Percentiles rank a stretch among this genome's conserved stretches.
Conservation (phyloP, 78 protist genomes). For the Planoprotostelium fungivorum region DNA sequence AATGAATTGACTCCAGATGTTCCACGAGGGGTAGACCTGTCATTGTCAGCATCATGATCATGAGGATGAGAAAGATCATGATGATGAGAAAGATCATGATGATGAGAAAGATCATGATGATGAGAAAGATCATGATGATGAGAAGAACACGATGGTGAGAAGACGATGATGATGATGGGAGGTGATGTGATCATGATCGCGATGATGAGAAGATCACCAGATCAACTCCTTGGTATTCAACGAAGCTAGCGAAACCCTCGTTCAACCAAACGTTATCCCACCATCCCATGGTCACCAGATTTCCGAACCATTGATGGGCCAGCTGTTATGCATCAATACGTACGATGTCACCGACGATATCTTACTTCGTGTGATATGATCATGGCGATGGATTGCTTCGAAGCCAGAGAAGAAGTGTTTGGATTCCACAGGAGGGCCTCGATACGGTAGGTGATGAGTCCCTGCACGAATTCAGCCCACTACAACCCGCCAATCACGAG, state of each 20-base stretch:
- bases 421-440: constrained; percentile 47
- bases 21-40: constrained; percentile 71
- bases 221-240: constrained; percentile 61
- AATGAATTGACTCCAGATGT: constrained; percentile 26
- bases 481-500: background rate
- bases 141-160: too few species aligned
- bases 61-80: background rate
- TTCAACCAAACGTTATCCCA: constrained; percentile 92
- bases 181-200: background rate
- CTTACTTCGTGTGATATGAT: background rate
- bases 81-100: too few species aligned
- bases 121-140: background rate
- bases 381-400: constrained; percentile 16
- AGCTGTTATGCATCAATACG: constrained; percentile 6
- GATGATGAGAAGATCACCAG: background rate
- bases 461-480: background rate
- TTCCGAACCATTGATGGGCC: constrained; percentile 93
- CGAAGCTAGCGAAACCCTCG: constrained; percentile 85
- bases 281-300: constrained; percentile 93
- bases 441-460: constrained; percentile 76
- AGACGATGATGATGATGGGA: background rate
- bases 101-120: background rate
- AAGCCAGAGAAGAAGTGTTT: constrained; percentile 2
- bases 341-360: too few species aligned
- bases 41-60: background rate